Base-by-base conservation (phyloP, 2,329 filamentous ascomycete genomes). In the Cadophora malorum region DNA sequence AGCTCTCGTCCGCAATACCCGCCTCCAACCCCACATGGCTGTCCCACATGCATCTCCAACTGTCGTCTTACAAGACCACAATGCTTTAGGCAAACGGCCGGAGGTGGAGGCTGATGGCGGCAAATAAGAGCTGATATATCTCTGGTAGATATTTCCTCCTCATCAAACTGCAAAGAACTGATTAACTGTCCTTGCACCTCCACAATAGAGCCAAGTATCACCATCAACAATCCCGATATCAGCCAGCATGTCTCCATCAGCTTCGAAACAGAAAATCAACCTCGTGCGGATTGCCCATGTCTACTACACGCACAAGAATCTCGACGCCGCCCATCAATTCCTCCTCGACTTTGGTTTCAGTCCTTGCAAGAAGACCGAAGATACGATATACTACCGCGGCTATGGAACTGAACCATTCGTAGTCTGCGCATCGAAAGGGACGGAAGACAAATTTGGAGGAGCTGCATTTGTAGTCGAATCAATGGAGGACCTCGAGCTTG, bases 351-450 rank as follows among this genome's bases (percentile, higher is more conserved):
- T 76, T 52, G 74, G 74, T n/a, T 64, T 74, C 33, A 72, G 64
- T 55, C 52, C 63, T 0, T 41, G 55, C 16, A 38, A 69, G 9
- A 58, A 61, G 19, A 71, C 70, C 7, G 70, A 67, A 33, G 78
- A 82, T 56, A 81, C 79, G 66, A 84, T 85, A 38, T 90, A 86
- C 79, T 89, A 84, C 76, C 83, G 86, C 50, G 88, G 88, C 21
- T 90, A 89, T 73, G 87, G 88, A 16, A 79, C 78, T 7, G 87
- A 90, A 71, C 86, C 86, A 14, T 89, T 87, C 75, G 79, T 88
- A 2, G 81, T 89, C 55, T 87, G 85, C 70, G 83, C 86, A 59
- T 80, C 82, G 67, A 79, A 80, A 61, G 81, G 84, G 1, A 74
- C 78, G 60, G 77, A 81, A 74, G 79, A 84, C 67, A 79, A 81